Conservation (phyloP, 1,284 basidiomycete genomes). For the Ceratobasidium sp. region DNA sequence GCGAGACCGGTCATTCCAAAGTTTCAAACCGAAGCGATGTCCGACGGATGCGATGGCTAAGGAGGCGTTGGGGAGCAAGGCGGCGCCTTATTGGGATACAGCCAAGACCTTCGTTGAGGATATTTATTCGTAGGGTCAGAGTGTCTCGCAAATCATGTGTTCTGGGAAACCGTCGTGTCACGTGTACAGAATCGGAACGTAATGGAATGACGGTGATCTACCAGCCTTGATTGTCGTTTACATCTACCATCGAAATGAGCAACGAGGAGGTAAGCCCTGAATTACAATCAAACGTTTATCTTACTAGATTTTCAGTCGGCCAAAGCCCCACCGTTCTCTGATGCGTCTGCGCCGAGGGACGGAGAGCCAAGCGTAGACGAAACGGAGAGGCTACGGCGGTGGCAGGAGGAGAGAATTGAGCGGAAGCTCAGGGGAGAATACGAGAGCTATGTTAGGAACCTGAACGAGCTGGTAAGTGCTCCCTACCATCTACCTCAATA, state of each 20-base stretch:
- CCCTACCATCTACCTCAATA: background rate
- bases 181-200: no score
- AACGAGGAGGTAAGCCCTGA: conserved; percentile 9
- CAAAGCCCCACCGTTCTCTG: conserved; percentile 61
- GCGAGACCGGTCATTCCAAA: conserved; percentile 83
- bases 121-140: conserved; percentile 44
- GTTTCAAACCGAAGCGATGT: conserved; percentile 86
- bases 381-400: conserved; percentile 70
- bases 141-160: background rate
- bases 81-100: conserved; percentile 94
- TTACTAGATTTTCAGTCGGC: conserved; percentile 11
- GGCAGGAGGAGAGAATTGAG: conserved; percentile 78
- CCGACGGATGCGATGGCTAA: conserved; percentile 89
- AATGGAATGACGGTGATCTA: background rate
- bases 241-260: conserved; percentile 12
- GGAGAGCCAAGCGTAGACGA: conserved; percentile 64
- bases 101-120: conserved; percentile 75
- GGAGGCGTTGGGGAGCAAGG: conserved; percentile 84
- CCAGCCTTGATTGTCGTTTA: conserved; percentile 20
- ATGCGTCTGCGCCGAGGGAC: conserved; percentile 68
- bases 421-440: conserved; percentile 81
- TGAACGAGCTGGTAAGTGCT: conserved; percentile 76
- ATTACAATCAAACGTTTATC: background rate
- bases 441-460: conserved; percentile 75
- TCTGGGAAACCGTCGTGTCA: background rate